Evolutionary conservation across 2,329 filamentous ascomycete species (phyloP).

Genomic region (Stemphylium lycopersici): DNA sequence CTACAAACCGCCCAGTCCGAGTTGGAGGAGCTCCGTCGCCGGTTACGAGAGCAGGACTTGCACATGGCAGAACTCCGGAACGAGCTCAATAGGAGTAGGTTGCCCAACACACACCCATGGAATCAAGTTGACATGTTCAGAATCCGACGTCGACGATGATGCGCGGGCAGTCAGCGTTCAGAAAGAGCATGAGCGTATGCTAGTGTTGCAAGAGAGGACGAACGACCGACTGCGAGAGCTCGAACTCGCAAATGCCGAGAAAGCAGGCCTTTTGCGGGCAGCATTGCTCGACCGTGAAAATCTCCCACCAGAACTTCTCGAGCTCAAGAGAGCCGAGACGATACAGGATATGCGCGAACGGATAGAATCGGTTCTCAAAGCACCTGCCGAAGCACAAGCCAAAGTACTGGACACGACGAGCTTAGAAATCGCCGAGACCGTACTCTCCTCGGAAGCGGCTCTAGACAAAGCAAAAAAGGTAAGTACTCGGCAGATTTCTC

Average conservation of each 20-base stretch:
- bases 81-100: conserved; percentile 44
- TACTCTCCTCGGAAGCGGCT: conserved; percentile 41
- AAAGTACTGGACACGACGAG: conserved; percentile 41
- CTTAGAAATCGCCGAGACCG: conserved; percentile 43
- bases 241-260: conserved; percentile 46
- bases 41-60: conserved; percentile 44
- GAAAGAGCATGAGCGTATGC: conserved; percentile 44
- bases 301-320: conserved; percentile 40
- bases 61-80: conserved; percentile 46
- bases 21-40: conserved; percentile 43
- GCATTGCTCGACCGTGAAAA: conserved; percentile 44
- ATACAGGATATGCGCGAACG: conserved; percentile 42
- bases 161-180: conserved; percentile 38
- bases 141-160: conserved; percentile 41
- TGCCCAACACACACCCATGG: not conserved
- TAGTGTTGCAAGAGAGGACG: conserved; percentile 42
- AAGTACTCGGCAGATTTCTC: conserved; percentile 39
- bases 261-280: conserved; percentile 41
- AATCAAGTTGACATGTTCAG: conserved; percentile 15
- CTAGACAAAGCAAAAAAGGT: conserved; percentile 48
- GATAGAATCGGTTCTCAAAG: conserved; percentile 40
- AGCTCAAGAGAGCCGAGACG: conserved; percentile 41
- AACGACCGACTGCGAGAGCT: conserved; percentile 44
- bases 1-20: conserved; percentile 44
- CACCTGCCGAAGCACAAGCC: conserved; percentile 40